Evolutionary conservation across 2,329 filamentous ascomycete genomes (phyloP), one percentile per base, ranked within the genome.

Genomic region (Pseudocercospora vitis): DNA sequence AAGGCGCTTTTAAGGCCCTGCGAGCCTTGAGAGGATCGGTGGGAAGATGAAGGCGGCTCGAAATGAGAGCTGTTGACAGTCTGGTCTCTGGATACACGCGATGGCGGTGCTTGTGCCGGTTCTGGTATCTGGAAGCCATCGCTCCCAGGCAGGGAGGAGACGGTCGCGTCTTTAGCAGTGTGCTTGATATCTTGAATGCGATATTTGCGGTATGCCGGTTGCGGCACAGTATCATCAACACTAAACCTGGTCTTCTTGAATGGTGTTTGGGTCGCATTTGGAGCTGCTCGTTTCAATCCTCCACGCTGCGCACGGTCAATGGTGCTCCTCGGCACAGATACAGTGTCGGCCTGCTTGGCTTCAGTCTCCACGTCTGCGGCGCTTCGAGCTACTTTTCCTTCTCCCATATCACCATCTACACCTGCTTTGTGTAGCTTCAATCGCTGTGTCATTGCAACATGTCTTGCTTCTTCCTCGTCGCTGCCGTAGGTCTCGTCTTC

Each of bases 1-100:
- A 90, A 95, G 23, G 78, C 79, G 21, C 90, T 74, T 18, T 75
- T 78, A 57, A 77, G 65, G 59, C 65, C 63, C 58, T 79, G 76
- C 3, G 73, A 75, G 3, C 63, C 65, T 31, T 59, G 54, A 64
- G 70, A 39, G 57, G 64, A 62, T 26, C 58, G 59, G 33, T 65
- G 63, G 7, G 64, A 64, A 40, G 50, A 65, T 59, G 47, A 60
- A 40, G 45, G 65, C 61, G 60, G 60, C 18, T 55, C 52, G 8
- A 58, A 59, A 0, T 11, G 11, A 8, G 54, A 50, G n/a, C 54
- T 49, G 1, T 35, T 19, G 11, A 7, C 19, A 18, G 12, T 14
- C 3, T 47, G n/a, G n/a, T 18, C 50, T 3, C 33, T 21, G 18
- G 26, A 49, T 18, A 7, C 23, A 11, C 12, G 16, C 23, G 29